Evolutionary conservation across 768 basidiomycete genomes (phyloP).

Genomic region (Candolleomyces aberdarensis): DNA sequence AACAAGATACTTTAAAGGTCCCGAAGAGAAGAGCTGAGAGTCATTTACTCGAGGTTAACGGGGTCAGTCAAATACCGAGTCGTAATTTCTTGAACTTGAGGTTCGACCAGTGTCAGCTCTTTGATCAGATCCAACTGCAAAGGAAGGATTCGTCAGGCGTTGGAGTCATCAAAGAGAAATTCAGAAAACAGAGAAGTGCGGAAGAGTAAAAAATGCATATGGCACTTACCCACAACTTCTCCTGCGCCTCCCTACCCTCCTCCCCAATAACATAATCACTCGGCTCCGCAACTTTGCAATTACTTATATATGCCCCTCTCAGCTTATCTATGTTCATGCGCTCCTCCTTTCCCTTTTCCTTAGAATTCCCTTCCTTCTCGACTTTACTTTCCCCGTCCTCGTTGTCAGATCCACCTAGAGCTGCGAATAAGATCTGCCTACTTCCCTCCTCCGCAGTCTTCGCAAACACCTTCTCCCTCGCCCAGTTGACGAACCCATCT

Average conservation of each 20-base stretch:
- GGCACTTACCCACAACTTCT: slow-evolving; percentile 19
- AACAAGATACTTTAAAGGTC: no score
- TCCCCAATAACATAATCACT: slow-evolving; percentile 17
- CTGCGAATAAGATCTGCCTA: slow-evolving; percentile 26
- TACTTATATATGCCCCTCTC: slow-evolving; percentile 13
- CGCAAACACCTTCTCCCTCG: slow-evolving; percentile 23
- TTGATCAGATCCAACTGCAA: slow-evolving; percentile 8
- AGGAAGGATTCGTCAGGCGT: background rate
- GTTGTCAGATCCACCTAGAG: slow-evolving; percentile 3
- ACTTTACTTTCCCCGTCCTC: background rate
- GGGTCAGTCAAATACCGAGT: background rate
- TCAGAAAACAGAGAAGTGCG: background rate
- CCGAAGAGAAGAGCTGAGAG: background rate
- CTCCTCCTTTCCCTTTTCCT: no score
- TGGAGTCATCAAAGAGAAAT: background rate
- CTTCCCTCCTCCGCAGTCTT: slow-evolving; percentile 37
- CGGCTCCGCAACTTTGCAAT: slow-evolving; percentile 8
- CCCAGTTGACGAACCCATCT: background rate
- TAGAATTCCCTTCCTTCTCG: background rate
- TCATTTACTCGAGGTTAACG: background rate
- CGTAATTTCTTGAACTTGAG: slow-evolving; percentile 4
- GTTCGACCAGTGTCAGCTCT: slow-evolving; percentile 7
- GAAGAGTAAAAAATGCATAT: background rate
- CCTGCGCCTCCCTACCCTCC: slow-evolving; percentile 11
- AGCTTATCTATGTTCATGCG: background rate